Base-by-base conservation (phyloP, 768 basidiomycete species). In the Basidioascus undulatus region DNA sequence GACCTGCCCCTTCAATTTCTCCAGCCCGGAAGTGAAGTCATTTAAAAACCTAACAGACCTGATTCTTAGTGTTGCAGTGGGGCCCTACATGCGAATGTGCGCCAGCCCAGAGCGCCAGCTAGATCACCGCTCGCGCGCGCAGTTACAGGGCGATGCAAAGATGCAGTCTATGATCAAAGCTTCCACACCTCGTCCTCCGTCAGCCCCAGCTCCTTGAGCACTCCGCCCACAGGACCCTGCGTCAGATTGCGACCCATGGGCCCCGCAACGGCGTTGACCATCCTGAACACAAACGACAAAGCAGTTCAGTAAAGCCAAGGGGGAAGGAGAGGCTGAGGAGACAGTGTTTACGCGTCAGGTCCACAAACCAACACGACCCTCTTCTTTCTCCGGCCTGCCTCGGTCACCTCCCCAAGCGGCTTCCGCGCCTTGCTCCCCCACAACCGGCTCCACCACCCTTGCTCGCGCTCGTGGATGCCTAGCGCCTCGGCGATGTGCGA, bases 361-460 rank as follows among this genome's bases (percentile, higher is more conserved):
- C 52, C 52, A 37, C 52, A 53, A 0, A 53, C 42, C 1, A 53
- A 27, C 12, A 52, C 41, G 4, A 43, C 30, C 20, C 35, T 27
- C 32, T 34, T 41, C 6, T 9, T 13, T 30, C 15, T 30, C 28
- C 28, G 15, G 10, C 15, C 28, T 30, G 9, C 28, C 28, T 30
- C 15, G n/a, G n/a, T n/a, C n/a, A n/a, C 28, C 28, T 30, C 15
- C 28, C 28, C 10, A 9, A 30, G 9, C 28, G 9, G 2, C 28
- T 15, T 30, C 10, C 28, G 28, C 9, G 9, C 9, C 28, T 30
- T 30, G 28, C 28, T 9, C 10, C 15, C 28, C 28, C 28, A 9
- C 15, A 9, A 15, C 28, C 28, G 28, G 9, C 28, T 15, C 28
- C 15, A 9, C 28, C 28, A 15, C 28, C 28, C 10, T 30, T 9